A percentile compares a stretch with the other conserved stretches of the same genome.
These are phyloP conservation scores for Diaporthe australafricana DNA, from an alignment of 2,329 filamentous ascomycete species.

Conservation along the genomic window DNA sequence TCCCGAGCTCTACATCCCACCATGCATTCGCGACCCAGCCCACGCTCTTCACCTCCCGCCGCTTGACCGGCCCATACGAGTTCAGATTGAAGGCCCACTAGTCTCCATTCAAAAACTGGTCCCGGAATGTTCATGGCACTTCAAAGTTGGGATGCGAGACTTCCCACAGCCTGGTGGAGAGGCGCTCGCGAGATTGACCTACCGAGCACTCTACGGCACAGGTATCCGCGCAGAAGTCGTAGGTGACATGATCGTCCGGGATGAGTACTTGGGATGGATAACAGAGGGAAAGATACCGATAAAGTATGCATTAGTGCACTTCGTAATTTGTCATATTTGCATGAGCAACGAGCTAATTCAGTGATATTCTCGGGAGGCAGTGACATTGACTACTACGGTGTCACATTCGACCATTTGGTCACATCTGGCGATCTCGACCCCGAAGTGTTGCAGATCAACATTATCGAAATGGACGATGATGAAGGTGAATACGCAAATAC, in stretches of 20 bases:
- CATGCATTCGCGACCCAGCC: background rate
- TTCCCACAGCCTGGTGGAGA: slow-evolving; percentile 5
- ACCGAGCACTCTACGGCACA: background rate
- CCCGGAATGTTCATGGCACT: background rate
- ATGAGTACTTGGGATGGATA: slow-evolving; percentile 9
- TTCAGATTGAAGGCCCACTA: slow-evolving; percentile 6
- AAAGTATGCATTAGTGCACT: background rate
- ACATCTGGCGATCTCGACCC: slow-evolving; percentile 49
- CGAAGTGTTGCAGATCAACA: slow-evolving; percentile 56
- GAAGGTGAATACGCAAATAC: slow-evolving; percentile 48
- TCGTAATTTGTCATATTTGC: background rate
- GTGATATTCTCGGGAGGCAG: background rate
- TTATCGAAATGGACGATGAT: slow-evolving; percentile 52
- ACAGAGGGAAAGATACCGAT: background rate
- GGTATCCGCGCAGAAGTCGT: background rate
- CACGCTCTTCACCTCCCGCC: background rate
- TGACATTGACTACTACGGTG: slow-evolving; percentile 51
- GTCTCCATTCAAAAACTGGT: background rate
- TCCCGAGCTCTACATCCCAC: background rate
- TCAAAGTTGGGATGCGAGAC: background rate
- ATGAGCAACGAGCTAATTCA: background rate
- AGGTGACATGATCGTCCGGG: background rate
- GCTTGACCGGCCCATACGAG: background rate
- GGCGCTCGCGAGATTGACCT: background rate
- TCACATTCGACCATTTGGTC: slow-evolving; percentile 55